Evolutionary conservation across 2,329 filamentous ascomycete species (phyloP), one percentile per base, ranked within the genome.

Genomic region (Nectriaceae sp.): DNA sequence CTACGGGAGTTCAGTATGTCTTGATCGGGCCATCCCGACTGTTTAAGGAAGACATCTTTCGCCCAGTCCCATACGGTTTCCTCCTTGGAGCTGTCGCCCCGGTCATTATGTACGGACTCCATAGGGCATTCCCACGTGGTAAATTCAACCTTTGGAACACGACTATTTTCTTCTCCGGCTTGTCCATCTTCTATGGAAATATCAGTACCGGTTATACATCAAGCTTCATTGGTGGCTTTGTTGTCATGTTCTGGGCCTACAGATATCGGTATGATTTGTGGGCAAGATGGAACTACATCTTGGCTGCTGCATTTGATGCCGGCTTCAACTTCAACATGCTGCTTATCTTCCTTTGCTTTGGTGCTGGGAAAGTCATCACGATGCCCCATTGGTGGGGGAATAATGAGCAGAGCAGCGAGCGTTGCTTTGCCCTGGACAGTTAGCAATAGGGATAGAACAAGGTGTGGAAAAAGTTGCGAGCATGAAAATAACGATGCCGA

Each of bases 351-450:
- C 60, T 84, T 49, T 78, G 77, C 51, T 82, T 84, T 55, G 77
- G 79, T 1, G 75, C 76, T 5, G 80, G 74, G 1, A 83, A 78
- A 67, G 70, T 80, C 24, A 66, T 83, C 6, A 70, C 65, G 15
- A 84, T 84, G 81, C 80, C 80, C n/a, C 62, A 80, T 51, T 85
- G 82, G 82, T 85, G 81, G 80, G 82, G 82, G 0, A 85, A 85
- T 56, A 76, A 82, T 54, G 72, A 65, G 21, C 67, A 72, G 16
- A 79, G 69, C 45, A 76, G 77, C 37, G 82, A 85, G 65, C 71
- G 81, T 45, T 85, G 82, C 61, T 85, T 84, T 70, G 77, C 78
- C 3, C 52, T 81, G 15, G 19, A 43, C 29, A n/a, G n/a, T n/a
- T n/a, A n/a, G n/a, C n/a, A n/a, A n/a, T n/a, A n/a, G n/a, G n/a